Conservation (phyloP, 495 filamentous ascomycete species). For the Penicillium simplicissimum region DNA sequence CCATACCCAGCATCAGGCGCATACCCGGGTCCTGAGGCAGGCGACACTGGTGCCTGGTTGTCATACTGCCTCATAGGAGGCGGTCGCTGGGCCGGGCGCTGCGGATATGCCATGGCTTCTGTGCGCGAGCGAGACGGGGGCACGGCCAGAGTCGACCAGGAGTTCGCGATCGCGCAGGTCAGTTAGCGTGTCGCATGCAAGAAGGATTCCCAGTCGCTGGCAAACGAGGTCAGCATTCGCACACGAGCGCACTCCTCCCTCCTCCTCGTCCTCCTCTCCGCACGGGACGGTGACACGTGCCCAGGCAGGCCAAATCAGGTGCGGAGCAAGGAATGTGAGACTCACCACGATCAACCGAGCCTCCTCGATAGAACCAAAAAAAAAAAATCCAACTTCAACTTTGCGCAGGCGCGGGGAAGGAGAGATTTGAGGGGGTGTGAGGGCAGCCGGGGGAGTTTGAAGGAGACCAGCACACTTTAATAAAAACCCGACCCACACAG, state of each 20-base stretch:
- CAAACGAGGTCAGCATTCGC: slow-evolving; percentile 11
- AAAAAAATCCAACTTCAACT: not conserved
- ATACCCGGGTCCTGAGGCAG: slow-evolving; percentile 35
- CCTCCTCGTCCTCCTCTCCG: not conserved
- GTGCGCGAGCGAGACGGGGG: not conserved
- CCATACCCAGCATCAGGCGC: slow-evolving; percentile 54
- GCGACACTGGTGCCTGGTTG: slow-evolving; percentile 27
- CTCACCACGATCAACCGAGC: not conserved
- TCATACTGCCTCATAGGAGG: slow-evolving; percentile 57
- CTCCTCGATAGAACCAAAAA: not conserved
- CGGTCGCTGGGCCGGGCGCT: slow-evolving; percentile 38
- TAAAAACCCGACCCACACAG: slow-evolving; percentile 23
- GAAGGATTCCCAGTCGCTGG: slow-evolving; percentile 16
- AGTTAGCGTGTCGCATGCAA: slow-evolving; percentile 23
- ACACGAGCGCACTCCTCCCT: slow-evolving; percentile 6
- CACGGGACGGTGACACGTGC: slow-evolving; percentile 15
- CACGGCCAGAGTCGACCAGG: slow-evolving; percentile 1
- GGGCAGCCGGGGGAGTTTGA: slow-evolving; percentile 11
- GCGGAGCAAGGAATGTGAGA: slow-evolving; percentile 4
- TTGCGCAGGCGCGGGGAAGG: slow-evolving; percentile 5
- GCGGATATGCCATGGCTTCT: slow-evolving; percentile 38
- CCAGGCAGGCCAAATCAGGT: not conserved
- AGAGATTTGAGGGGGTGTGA: slow-evolving; percentile 8
- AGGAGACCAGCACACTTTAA: slow-evolving; percentile 19
- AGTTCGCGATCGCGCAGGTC: slow-evolving; percentile 8